phyloP scores from a whole-genome alignment of 1,284 basidiomycete species.

The Cryptococcus sp. region DNA sequence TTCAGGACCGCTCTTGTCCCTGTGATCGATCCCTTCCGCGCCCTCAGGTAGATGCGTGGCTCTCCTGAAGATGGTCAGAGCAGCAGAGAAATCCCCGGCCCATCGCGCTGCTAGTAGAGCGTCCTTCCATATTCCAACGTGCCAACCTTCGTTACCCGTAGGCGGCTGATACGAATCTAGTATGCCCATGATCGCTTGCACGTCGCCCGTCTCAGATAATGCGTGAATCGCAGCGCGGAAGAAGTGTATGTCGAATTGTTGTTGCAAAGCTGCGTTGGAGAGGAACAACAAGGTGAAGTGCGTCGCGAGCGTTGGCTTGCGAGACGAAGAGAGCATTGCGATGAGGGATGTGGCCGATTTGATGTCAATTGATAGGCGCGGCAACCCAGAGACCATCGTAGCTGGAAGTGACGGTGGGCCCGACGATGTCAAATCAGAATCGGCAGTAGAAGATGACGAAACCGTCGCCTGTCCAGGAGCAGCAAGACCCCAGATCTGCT shows the following conservation, averaged over 20 bases:
- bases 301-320: conserved; percentile 24
- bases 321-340: conserved; percentile 17
- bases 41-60: conserved; percentile 29
- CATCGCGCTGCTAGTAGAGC: conserved; percentile 37
- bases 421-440: no score
- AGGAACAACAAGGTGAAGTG: conserved; percentile 36
- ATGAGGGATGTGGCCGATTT: conserved; percentile 31
- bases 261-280: conserved; percentile 4
- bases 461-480: conserved; percentile 25
- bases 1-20: background rate
- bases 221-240: conserved; percentile 27
- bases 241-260: conserved; percentile 22
- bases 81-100: conserved; percentile 37
- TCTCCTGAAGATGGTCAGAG: conserved; percentile 31
- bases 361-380: conserved; percentile 15
- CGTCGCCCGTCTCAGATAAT: conserved; percentile 23
- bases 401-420: background rate
- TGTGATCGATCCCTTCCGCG: conserved; percentile 14
- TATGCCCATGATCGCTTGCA: conserved; percentile 16
- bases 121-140: conserved; percentile 23
- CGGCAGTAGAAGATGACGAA: background rate
- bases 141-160: conserved; percentile 29
- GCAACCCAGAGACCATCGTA: conserved; percentile 3
- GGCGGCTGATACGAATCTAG: conserved; percentile 34
- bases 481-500: conserved; percentile 34